Conservation (phyloP, 257 asterid genomes). For the Voacanga thouarsii region DNA sequence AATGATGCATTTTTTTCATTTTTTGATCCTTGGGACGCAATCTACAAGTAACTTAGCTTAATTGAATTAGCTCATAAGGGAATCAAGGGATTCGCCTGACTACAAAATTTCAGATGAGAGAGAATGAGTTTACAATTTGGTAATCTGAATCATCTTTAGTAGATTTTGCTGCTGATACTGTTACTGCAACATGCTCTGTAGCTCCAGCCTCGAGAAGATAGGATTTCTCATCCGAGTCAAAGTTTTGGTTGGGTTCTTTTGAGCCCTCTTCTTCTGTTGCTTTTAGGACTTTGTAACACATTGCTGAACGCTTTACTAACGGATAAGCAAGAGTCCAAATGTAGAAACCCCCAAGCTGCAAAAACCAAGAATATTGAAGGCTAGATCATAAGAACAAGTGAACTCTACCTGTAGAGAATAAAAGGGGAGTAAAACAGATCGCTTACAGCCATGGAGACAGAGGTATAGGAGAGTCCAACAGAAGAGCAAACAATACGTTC, state of each 20-base stretch:
- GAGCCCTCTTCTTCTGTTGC: conserved; percentile 23
- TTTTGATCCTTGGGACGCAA: conserved; percentile 8
- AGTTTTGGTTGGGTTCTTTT: conserved; percentile 49
- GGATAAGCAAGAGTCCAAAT: conserved; percentile 74
- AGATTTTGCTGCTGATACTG: conserved; percentile 6
- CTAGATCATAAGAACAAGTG: no score
- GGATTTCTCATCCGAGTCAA: conserved; percentile 47
- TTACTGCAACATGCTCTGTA: conserved; percentile 20
- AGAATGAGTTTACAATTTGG: conserved; percentile 29
- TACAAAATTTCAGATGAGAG: not conserved
- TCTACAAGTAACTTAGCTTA: not conserved
- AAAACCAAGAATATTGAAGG: no score
- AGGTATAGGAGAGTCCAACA: conserved; percentile 62
- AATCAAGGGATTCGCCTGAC: no score
- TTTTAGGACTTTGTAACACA: conserved; percentile 28
- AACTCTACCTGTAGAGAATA: no score
- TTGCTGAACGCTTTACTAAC: conserved; percentile 49
- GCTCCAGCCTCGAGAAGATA: conserved; percentile 39
- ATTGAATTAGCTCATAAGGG: no score
- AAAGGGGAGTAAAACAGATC: no score
- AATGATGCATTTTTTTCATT: conserved; percentile 13
- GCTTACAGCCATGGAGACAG: conserved; percentile 72
- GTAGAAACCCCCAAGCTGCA: conserved; percentile 59
- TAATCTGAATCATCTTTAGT: conserved; percentile 9
- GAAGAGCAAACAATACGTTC: conserved; percentile 48